A percentile compares a stretch with the other conserved stretches of the same genome.
phyloP scores from a whole-genome alignment of 176 grass and related monocot genomes.

The Eragrostis curvula region DNA sequence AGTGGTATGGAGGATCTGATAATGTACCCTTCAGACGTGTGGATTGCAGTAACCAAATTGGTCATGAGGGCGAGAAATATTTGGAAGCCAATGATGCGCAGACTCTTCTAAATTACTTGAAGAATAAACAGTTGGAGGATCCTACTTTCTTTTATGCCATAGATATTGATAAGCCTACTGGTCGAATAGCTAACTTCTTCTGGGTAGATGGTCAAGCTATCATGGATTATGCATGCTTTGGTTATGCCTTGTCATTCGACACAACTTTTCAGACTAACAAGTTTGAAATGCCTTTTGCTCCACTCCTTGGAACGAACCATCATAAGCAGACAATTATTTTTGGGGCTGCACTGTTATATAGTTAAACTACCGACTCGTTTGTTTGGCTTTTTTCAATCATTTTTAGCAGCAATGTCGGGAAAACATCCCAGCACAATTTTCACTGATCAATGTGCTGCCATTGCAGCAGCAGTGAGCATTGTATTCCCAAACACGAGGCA shows the following conservation, averaged over 20 bases:
- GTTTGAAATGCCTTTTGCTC: too few species aligned
- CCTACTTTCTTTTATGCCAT: neutral
- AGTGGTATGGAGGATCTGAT: too few species aligned
- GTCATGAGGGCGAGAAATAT: neutral
- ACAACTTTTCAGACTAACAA: too few species aligned
- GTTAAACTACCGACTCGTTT: slow-evolving; percentile 38
- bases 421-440: too few species aligned
- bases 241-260: slow-evolving; percentile 52
- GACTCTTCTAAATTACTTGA: neutral
- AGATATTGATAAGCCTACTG: neutral
- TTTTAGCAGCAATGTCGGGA: slow-evolving; percentile 46
- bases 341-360: slow-evolving; percentile 42
- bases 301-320: too few species aligned
- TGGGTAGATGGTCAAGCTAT: neutral
- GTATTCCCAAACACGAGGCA: slow-evolving; percentile 42
- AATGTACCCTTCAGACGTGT: too few species aligned
- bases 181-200: neutral
- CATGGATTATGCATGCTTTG: too few species aligned
- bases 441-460: too few species aligned
- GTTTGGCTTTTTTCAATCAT: slow-evolving; percentile 53
- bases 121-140: neutral
- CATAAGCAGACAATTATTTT: neutral
- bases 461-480: slow-evolving; percentile 30
- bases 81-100: neutral
- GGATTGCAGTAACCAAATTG: too few species aligned